A percentile compares a stretch with the other conserved stretches of the same genome.
Evolutionary conservation across 345 rosid species (phyloP).

Genomic region (Arabidopsis thaliana): DNA sequence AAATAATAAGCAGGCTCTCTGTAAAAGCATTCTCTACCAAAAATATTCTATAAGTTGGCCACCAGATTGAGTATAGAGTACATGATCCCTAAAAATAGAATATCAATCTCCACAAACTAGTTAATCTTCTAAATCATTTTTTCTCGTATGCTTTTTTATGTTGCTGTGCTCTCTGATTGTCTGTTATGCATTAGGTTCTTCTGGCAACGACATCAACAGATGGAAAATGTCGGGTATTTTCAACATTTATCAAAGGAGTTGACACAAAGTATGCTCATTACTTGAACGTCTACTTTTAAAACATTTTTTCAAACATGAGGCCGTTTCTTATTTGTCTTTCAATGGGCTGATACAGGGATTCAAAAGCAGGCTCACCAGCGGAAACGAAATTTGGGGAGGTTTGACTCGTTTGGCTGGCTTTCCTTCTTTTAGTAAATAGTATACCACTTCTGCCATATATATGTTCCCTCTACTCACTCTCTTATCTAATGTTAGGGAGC

Average conservation of each 20-base stretch:
- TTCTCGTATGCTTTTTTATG: background rate
- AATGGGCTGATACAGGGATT: constrained; percentile 59
- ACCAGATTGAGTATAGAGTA: constrained; percentile 13
- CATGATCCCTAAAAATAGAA: background rate
- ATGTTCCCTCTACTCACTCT: background rate
- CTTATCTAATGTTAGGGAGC: constrained; percentile 14
- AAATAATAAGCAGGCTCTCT: background rate
- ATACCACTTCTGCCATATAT: constrained; percentile 1
- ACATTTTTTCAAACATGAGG: constrained; percentile 12
- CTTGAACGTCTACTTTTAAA: constrained; percentile 9
- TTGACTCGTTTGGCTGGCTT: constrained; percentile 38
- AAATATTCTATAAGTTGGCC: constrained; percentile 3
- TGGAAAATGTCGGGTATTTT: constrained; percentile 96
- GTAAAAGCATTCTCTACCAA: constrained; percentile 7
- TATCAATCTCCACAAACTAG: background rate
- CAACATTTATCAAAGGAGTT: constrained; percentile 98
- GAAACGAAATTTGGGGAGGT: constrained; percentile 98
- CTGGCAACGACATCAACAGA: constrained; percentile 97
- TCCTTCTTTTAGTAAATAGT: constrained; percentile 1
- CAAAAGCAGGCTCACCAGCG: constrained; percentile 67
- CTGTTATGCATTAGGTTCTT: constrained; percentile 60
- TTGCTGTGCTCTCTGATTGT: constrained; percentile 26
- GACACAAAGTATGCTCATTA: constrained; percentile 68
- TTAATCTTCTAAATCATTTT: constrained; percentile 6
- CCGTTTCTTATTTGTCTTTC: constrained; percentile 36